Evolutionary conservation across 495 filamentous ascomycete genomes (phyloP).

Genomic region (Hyaloscypha variabilis): DNA sequence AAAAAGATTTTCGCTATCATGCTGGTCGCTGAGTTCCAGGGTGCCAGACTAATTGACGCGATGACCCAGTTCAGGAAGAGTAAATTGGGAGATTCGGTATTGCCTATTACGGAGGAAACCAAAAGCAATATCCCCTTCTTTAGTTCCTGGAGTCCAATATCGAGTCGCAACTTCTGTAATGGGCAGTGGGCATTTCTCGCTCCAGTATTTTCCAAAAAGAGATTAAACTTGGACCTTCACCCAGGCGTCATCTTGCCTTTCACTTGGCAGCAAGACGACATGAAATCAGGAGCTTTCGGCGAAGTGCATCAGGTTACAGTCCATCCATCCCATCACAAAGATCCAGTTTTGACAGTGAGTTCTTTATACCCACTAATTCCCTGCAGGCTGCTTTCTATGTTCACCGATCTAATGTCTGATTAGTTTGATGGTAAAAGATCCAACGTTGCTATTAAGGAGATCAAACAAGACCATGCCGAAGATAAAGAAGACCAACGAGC

Average conservation of each 20-base stretch:
- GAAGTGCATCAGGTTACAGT: constrained; percentile 1
- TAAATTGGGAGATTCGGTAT: background rate
- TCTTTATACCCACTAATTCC: background rate
- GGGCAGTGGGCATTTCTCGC: constrained; percentile 27
- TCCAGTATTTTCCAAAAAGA: constrained; percentile 3
- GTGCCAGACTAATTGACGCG: background rate
- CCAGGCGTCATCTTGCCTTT: background rate
- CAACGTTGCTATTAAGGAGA: constrained; percentile 18
- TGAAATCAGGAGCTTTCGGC: background rate
- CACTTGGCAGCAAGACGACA: background rate
- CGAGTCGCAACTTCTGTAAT: background rate
- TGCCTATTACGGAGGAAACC: background rate
- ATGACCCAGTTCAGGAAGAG: constrained; percentile 2
- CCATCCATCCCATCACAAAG: constrained; percentile 4
- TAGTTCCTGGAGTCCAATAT: background rate
- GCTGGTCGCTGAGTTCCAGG: background rate
- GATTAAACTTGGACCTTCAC: background rate
- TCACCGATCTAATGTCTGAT: background rate
- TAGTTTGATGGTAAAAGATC: background rate
- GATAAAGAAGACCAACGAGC: background rate
- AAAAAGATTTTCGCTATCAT: constrained; percentile 5
- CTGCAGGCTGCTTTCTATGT: background rate
- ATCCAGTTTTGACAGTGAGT: background rate
- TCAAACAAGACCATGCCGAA: background rate
- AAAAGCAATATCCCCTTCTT: background rate